A percentile compares a stretch with the other conserved stretches of the same genome.
Evolutionary conservation across 2,329 filamentous ascomycete genomes (phyloP).

Genomic region (Helotiales sp.): DNA sequence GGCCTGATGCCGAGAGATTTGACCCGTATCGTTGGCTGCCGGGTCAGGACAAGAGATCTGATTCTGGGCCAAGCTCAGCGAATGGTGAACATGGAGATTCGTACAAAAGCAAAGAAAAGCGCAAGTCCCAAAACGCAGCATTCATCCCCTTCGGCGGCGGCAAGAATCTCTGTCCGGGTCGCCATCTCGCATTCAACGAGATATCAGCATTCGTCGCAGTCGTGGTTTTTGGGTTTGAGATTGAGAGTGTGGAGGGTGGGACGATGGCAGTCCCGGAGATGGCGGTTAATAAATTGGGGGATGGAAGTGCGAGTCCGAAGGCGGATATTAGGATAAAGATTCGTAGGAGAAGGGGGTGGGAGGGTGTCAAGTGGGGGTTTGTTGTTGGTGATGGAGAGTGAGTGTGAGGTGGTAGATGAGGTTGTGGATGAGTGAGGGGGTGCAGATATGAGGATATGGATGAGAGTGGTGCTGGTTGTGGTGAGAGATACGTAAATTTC

Average conservation of each 20-base stretch:
- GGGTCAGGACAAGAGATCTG: not conserved
- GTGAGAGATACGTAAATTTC: too few relatives aligned
- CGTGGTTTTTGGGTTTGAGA: conserved; percentile 43
- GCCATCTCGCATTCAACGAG: conserved; percentile 47
- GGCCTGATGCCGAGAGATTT: conserved; percentile 48
- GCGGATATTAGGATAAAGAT: conserved; percentile 26
- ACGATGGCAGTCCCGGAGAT: conserved; percentile 21
- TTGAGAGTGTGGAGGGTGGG: conserved; percentile 19
- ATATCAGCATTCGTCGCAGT: conserved; percentile 44
- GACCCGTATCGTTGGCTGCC: conserved; percentile 49
- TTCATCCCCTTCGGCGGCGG: conserved; percentile 48
- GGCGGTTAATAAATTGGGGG: conserved; percentile 18
- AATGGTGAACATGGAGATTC: not conserved
- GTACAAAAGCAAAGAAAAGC: conserved; percentile 20
- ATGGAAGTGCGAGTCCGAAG: conserved; percentile 26
- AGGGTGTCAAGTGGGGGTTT: conserved; percentile 27
- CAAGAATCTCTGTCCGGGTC: conserved; percentile 46
- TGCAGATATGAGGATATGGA: too few relatives aligned
- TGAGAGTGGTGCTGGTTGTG: too few relatives aligned
- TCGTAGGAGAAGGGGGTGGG: conserved; percentile 29
- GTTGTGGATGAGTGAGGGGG: not conserved
- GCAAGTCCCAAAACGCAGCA: conserved; percentile 19
- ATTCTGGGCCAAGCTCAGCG: not conserved
- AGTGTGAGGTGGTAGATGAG: not conserved
- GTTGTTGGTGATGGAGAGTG: conserved; percentile 9